Base-by-base conservation (phyloP, 2,329 filamentous ascomycete genomes). In the Tympanopsis confertula region DNA sequence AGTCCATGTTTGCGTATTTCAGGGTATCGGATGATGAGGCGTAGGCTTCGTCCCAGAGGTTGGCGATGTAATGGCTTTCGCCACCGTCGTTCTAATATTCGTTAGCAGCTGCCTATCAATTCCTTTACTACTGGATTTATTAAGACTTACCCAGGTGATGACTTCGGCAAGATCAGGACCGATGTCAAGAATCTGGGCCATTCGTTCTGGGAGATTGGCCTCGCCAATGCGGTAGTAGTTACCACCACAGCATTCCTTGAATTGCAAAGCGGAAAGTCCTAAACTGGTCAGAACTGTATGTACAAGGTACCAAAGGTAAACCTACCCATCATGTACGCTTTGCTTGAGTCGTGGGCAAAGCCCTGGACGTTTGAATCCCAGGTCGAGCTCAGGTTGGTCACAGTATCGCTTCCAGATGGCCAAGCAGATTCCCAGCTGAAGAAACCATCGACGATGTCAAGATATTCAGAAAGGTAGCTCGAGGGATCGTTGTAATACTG, bases 391-490 rank as follows among this genome's bases (percentile, higher is more conserved):
- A 53, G 49, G 30, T 55, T 54, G 3, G 42, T 43, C 13, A 48
- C 46, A 2, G 28, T 41, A 20, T 52, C 47, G 15, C 44, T 46
- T 5, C 38, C 37, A n/a, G 42, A 44, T 1, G 57, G 55, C 58
- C 58, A 60, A 18, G 53, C 46, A 2, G 53, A 50, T 45, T 60
- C 57, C 58, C 58, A 61, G 45, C 48, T 58, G 39, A 59, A 59
- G 3, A 58, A 43, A 5, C 57, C 56, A 38, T 60, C 55, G 13
- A 60, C 37, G 1, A 50, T 45, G 37, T 43, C 44, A 19, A 46
- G 47, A 53, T 56, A 60, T 22, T 46, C 47, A 19, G 45, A 37
- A 42, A 53, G 52, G 43, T 50, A 56, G 1, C 29, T 42, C 0
- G 42, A 29, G 15, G 50, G 45, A 37, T 50, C 42, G 35, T 44